Base-by-base conservation (phyloP, 2,329 filamentous ascomycete species). In the Anthostomella pinea region DNA sequence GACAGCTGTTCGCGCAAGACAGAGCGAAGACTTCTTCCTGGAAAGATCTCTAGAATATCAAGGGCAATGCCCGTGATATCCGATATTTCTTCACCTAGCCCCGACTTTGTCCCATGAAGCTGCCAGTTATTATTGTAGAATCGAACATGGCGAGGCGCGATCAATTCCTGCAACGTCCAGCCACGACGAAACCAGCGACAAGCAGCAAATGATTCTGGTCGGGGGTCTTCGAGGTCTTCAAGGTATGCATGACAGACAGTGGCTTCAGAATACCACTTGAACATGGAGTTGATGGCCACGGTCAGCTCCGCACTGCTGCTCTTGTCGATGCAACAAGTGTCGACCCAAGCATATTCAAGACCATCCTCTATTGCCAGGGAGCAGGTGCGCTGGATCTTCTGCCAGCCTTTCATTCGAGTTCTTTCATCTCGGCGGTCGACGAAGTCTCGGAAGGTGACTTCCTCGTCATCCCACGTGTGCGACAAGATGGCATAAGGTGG, bases 241-340 rank as follows among this genome's bases (percentile, higher is more conserved):
- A 18, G 33, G 10, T 19, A 24, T 4, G 35, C 35, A 21, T 38
- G 38, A 22, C 39, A 42, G 26, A 11, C 30, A 6, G 8, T 24
- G 10, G 34, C 24, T 14, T 23, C 18, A 16, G 10, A 16, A 18
- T 38, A 41, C 39, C 39, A 34, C 17, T 9, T 14, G 17, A 33
- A 41, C 34, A 41, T 41, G 13, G 21, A 28, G 30, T 41, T 38
- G 17, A 41, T 41, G 11, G 39, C 17, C 8, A 10, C 8, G 4
- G 24, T 27, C 1, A 41, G 30, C 14, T 41, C 39, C 3, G 19
- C 22, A 7, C 13, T 30, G 25, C 26, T 26, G 7, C n/a, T 11
- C n/a, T 41, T 28, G 25, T 41, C 25, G 11, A 41, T 38, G 23
- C 35, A 32, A 30, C 35, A 32, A 3, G 35, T 32, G 22, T 38